A percentile compares a stretch with the other conserved stretches of the same genome.
These are phyloP conservation scores for Diplosphaera chodatii DNA, from an alignment of 139 green algal species.

Conservation along the genomic window DNA sequence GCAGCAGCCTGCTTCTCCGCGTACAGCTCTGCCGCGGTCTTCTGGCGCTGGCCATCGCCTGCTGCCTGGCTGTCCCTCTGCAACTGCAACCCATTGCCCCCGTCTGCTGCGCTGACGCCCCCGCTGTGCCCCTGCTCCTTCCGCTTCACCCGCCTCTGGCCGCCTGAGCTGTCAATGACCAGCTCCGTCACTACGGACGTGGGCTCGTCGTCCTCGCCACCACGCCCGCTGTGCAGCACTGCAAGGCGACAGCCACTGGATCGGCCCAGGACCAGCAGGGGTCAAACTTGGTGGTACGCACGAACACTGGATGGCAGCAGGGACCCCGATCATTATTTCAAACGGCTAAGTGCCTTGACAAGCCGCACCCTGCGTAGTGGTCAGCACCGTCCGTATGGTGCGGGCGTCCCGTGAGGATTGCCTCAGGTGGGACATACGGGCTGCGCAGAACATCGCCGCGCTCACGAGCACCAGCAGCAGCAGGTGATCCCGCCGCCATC, in stretches of 20 bases:
- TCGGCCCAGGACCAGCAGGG: background rate
- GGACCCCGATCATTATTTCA: too few species aligned
- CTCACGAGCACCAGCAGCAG: background rate
- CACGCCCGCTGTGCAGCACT: background rate
- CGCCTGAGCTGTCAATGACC: slow-evolving; percentile 11
- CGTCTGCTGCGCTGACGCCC: background rate
- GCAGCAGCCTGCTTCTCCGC: background rate
- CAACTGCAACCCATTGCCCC: background rate
- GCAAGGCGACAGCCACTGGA: background rate
- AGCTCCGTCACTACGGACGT: slow-evolving; percentile 14
- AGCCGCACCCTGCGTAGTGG: background rate
- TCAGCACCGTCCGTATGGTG: background rate
- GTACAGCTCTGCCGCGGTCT: background rate
- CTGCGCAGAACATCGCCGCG: background rate
- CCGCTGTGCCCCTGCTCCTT: background rate
- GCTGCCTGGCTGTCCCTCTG: background rate
- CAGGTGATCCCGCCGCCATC: background rate
- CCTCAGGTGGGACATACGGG: background rate
- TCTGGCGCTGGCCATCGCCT: background rate
- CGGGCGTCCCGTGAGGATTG: background rate
- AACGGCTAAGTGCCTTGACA: too few species aligned
- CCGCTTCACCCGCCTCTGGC: background rate
- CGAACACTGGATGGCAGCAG: too few species aligned
- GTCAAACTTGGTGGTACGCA: background rate
- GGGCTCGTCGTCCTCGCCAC: slow-evolving; percentile 6